Evolutionary conservation across 1,284 basidiomycete species (phyloP), one percentile per base, ranked within the genome.

Genomic region (Rhodotorula mucilaginosa): DNA sequence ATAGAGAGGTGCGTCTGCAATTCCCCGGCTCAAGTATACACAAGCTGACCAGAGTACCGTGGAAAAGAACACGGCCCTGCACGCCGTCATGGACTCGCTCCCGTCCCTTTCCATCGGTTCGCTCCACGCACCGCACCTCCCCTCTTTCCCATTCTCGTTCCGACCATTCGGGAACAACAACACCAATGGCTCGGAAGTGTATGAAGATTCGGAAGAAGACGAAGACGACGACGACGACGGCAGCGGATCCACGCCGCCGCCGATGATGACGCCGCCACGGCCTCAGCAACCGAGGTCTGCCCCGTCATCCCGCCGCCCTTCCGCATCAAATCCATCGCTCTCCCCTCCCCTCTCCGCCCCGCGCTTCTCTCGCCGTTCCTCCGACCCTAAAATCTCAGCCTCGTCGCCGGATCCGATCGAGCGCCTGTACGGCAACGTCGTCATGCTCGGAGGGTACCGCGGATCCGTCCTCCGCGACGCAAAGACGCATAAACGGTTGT

Each of bases 381-480:
- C 58, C 60, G 46, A 56, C 48, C 52, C 59, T 5, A 47, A 62
- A 46, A 12, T 15, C 6, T 12, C 58, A 29, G 54, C 26, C 26
- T 4, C 52, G 1, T 44, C 56, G 2, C 31, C 60, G 5, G 76
- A 76, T 39, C 65, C 72, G 6, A 79, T 80, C 76, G 71, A 76
- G 39, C 65, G 69, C n/a, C 68, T 81, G 12, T 70, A 72, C 19
- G 80, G 80, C 7, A 79, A 80, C 63, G 79, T 81, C 6, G 63
- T 81, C 31, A 74, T 80, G 63, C 34, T 81, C 29, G 81, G 81
- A 18, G 81, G 81, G 0, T 81, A 79, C 70, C 69, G 81, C 13
- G 81, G 81, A 0, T 75, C 72, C n/a, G 78, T 81, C 13, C 71
- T 81, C 8, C 67, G 80, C 26, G 79, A 80, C 59, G 77, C 78